Evolutionary conservation across 768 basidiomycete species (phyloP), one percentile per base, ranked within the genome.

Genomic region (Amyloporia xantha): DNA sequence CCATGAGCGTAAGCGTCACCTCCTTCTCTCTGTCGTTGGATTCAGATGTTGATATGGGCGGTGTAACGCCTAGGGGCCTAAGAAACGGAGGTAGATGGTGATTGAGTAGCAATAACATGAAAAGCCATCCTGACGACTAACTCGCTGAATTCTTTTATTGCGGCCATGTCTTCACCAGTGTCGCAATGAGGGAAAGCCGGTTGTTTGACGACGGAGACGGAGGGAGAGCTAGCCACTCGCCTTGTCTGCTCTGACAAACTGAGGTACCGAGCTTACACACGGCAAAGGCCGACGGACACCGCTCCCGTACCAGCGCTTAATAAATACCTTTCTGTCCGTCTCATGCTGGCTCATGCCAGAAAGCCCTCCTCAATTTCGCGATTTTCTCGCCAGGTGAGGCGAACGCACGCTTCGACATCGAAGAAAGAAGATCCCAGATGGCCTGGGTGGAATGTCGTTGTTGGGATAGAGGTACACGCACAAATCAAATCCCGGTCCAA

Each of bases 391-490:
- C 39, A 21, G 25, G 27, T 21, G 6, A 38, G 62, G 5, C 49
- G 33, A 26, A 33, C 35, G 9, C 62, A 58, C 30, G 38, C 54
- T 20, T 23, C 30, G 2, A 41, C 53, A 20, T 28, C 49, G 1
- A 37, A 33, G 30, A 21, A 50, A 38, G 50, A 59, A 23, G 68
- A 66, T 39, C 25, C 50, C 6, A 50, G 84, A 43, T 89, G 88
- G 88, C 85, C 84, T 13, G 91, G 84, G 19, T 98, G 91, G 90
- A 76, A 85, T 54, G 84, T 96, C 17, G 72, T 95, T 35, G 81
- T 98, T 26, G 96, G 96, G 13, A 84, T 99, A 41, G 96, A 99
- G 61, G 89, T 95, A 4, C 96, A 98, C 62, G 90, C 92, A 0
- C 95, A 98, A 63, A 79, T 99, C 61, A 89, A 86, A 65, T 84